A percentile compares a stretch with the other conserved stretches of the same genome.
Evolutionary conservation across 768 basidiomycete genomes (phyloP).

Genomic region (Jaapia argillacea): DNA sequence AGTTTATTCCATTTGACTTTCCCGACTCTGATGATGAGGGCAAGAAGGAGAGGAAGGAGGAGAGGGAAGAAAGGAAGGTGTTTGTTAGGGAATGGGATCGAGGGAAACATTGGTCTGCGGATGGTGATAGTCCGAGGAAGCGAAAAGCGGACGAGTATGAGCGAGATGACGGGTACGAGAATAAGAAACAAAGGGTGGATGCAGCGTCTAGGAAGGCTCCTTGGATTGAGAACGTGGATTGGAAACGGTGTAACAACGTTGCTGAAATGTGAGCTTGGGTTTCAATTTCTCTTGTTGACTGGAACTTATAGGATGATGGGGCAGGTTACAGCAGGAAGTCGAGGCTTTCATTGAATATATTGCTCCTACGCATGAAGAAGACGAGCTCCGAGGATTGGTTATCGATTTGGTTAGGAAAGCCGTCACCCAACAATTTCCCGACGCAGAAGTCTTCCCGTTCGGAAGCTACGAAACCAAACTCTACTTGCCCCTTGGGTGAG

Average conservation of each 20-base stretch:
- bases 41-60: constrained; percentile 11
- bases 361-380: constrained; percentile 76
- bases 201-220: constrained; percentile 42
- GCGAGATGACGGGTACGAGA: constrained; percentile 38
- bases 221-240: constrained; percentile 65
- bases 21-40: constrained; percentile 6
- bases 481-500: constrained; percentile 88
- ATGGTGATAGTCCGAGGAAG: constrained; percentile 26
- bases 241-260: constrained; percentile 66
- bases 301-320: constrained; percentile 5
- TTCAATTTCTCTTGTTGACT: constrained; percentile 3
- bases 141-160: constrained; percentile 39
- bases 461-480: constrained; percentile 91
- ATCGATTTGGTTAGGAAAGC: constrained; percentile 61
- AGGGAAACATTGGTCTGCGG: constrained; percentile 14
- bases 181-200: constrained; percentile 41
- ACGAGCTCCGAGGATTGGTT: constrained; percentile 71
- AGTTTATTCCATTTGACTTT: constrained; percentile 20
- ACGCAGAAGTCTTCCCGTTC: constrained; percentile 78
- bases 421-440: constrained; percentile 57
- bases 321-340: constrained; percentile 81
- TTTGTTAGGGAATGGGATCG: constrained; percentile 7
- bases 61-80: constrained; percentile 25
- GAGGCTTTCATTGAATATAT: constrained; percentile 80
- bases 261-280: constrained; percentile 63